Percentiles rank a stretch among this genome's conserved stretches.
These are phyloP conservation scores for Ormosia emarginata DNA, from an alignment of 306 rosid species.

Conservation along the genomic window DNA sequence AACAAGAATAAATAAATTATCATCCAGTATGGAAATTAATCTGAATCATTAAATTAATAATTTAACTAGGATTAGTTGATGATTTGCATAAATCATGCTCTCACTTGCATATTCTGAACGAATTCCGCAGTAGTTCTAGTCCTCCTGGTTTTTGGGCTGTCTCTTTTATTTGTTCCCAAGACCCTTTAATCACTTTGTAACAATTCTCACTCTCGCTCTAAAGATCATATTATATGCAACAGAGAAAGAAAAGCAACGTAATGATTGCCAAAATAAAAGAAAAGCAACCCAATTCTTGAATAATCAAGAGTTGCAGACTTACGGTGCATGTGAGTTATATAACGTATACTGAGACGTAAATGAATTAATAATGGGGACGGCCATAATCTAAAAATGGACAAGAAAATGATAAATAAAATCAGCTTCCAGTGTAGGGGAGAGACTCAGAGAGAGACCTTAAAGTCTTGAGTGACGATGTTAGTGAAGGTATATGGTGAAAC, in stretches of 20 bases:
- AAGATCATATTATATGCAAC: not conserved
- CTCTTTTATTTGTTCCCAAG: conserved; percentile 53
- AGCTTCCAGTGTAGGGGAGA: not conserved
- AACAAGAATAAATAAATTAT: not conserved
- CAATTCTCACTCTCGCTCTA: conserved; percentile 82
- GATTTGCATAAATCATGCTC: not conserved
- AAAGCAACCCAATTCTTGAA: not conserved
- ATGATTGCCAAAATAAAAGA: too few relatives aligned
- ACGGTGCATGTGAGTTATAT: not conserved
- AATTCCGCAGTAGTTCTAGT: conserved; percentile 35
- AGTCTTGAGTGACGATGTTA: conserved; percentile 57
- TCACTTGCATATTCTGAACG: conserved; percentile 77
- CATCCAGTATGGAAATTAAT: not conserved
- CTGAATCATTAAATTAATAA: not conserved
- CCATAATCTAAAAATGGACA: too few relatives aligned
- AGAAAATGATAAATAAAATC: too few relatives aligned
- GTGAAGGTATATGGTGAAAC: conserved; percentile 58
- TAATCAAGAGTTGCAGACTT: not conserved
- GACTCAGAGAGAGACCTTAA: conserved; percentile 46
- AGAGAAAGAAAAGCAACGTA: not conserved
- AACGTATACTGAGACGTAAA: not conserved
- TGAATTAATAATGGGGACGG: not conserved
- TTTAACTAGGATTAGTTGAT: not conserved
- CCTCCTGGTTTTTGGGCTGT: conserved; percentile 34
- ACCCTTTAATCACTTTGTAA: conserved; percentile 66